These are phyloP conservation scores for Antitrichia curtipendula DNA, from an alignment of 225 moss, liverwort and hornwort species.

Conservation along the genomic window DNA sequence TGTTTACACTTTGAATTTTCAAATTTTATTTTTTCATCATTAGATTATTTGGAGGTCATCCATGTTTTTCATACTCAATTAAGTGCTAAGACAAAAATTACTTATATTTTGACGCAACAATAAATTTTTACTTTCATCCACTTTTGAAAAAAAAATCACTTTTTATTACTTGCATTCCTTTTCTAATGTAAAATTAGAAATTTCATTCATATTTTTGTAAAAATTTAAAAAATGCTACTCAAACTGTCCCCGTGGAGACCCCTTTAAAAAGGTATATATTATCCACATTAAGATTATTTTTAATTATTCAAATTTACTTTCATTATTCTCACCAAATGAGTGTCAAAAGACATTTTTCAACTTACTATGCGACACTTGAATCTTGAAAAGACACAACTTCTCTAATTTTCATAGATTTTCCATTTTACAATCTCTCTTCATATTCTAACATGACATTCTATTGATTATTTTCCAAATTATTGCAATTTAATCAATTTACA, in stretches of 20 bases:
- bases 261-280: neutral
- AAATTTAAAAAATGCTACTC: neutral
- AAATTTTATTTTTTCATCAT: neutral
- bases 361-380: neutral
- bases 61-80: neutral
- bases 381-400: neutral
- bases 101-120: neutral
- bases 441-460: neutral
- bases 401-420: neutral
- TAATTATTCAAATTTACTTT: too few species aligned
- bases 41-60: neutral
- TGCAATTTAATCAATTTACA: neutral
- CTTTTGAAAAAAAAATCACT: neutral
- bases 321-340: rapidly evolving
- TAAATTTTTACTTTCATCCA: neutral
- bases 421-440: neutral
- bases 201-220: neutral
- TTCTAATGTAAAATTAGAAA: neutral
- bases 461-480: too few species aligned
- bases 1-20: neutral
- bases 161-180: neutral
- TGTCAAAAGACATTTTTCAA: rapidly evolving
- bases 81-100: neutral
- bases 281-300: neutral
- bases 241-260: rapidly evolving